These are phyloP conservation scores for Phyllosticta paracitricarpa DNA, from an alignment of 2,329 filamentous ascomycete species.

Conservation along the genomic window DNA sequence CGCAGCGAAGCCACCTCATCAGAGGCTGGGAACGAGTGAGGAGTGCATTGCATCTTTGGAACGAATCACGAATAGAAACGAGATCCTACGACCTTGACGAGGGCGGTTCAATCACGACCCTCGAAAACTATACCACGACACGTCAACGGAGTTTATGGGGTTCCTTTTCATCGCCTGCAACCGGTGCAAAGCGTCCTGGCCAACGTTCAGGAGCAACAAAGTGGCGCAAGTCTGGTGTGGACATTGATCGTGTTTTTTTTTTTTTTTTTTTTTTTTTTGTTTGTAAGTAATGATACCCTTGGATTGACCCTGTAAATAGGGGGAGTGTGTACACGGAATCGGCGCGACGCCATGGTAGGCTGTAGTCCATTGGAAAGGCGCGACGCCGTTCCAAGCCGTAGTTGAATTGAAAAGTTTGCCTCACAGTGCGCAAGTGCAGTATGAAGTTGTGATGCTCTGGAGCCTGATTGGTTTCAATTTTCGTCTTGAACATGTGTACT, in stretches of 20 bases:
- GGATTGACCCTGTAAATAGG: neutral
- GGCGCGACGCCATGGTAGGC: neutral
- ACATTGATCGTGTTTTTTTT: neutral
- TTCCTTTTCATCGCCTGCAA: neutral
- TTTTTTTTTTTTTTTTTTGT: neutral
- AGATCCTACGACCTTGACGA: neutral
- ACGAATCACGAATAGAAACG: neutral
- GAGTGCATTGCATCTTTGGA: neutral
- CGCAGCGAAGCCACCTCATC: neutral
- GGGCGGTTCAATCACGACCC: neutral
- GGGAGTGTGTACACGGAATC: neutral
- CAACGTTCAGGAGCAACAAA: neutral
- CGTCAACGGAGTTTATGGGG: neutral
- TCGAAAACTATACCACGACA: neutral
- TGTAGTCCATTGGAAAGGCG: neutral
- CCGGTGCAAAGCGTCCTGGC: neutral
- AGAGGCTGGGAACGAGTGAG: neutral
- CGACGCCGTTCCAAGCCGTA: neutral
- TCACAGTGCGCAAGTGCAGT: neutral
- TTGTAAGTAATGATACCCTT: neutral
- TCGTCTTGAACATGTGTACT: neutral
- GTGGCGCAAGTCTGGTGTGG: neutral
- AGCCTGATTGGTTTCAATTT: neutral
- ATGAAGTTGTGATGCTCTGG: neutral
- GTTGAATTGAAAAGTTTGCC: neutral